phyloP scores from a whole-genome alignment of 345 rosid genomes.

The Eutrema japonicum region DNA sequence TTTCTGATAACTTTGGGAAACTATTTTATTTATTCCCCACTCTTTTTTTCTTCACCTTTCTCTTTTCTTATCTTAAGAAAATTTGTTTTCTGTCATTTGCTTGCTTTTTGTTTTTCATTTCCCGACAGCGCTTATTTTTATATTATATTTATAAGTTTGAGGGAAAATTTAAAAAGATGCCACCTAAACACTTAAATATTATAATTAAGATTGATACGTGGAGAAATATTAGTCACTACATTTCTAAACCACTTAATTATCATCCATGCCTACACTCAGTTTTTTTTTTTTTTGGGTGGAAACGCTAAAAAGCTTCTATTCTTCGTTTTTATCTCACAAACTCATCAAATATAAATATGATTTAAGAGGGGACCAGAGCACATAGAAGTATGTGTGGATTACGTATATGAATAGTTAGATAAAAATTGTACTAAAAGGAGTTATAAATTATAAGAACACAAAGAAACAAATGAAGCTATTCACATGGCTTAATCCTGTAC shows the following conservation, averaged over 20 bases:
- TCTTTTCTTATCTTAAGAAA: constrained; percentile 35
- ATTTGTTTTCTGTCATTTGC: constrained; percentile 24
- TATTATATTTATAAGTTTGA: constrained; percentile 36
- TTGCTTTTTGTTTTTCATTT: constrained; percentile 47
- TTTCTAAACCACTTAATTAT: constrained; percentile 19
- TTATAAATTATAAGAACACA: constrained; percentile 17
- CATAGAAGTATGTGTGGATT: constrained; percentile 25
- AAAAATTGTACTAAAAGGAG: not conserved
- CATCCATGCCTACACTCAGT: constrained; percentile 1
- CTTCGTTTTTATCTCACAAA: not conserved
- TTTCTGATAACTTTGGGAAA: constrained; percentile 22
- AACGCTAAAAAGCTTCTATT: constrained; percentile 15
- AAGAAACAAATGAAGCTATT: constrained; percentile 26
- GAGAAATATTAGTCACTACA: constrained; percentile 26
- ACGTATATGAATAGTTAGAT: constrained; percentile 15
- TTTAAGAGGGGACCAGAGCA: not conserved
- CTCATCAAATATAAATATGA: constrained; percentile 7
- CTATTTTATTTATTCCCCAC: not conserved
- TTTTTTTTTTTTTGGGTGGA: not conserved
- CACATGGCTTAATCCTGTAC: constrained; percentile 40
- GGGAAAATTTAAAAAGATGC: constrained; percentile 38
- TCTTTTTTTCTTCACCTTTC: constrained; percentile 29
- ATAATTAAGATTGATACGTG: constrained; percentile 39
- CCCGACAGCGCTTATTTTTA: constrained; percentile 39
- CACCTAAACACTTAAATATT: constrained; percentile 28